Evolutionary conservation across 2,329 filamentous ascomycete genomes (phyloP).

Genomic region (Escovopsis sp.): DNA sequence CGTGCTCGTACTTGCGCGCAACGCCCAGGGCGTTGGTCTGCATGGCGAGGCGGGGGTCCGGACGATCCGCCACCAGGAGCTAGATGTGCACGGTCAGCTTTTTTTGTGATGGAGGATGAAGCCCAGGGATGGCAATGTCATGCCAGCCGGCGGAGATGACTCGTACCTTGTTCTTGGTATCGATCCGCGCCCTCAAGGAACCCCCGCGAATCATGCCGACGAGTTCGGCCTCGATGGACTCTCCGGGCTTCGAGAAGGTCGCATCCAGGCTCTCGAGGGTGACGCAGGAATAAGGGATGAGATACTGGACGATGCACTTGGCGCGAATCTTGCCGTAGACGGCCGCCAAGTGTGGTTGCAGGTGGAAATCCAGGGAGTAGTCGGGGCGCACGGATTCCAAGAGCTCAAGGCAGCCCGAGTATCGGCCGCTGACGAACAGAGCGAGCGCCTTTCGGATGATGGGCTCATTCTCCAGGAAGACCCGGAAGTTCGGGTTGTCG

Average conservation of each 20-base stretch:
- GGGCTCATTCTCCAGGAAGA: conserved; percentile 81
- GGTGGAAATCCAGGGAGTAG: conserved; percentile 79
- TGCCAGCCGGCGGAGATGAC: not conserved
- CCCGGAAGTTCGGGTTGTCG: conserved; percentile 67
- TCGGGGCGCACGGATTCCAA: conserved; percentile 70
- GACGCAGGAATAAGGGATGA: conserved; percentile 78
- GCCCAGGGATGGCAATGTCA: not conserved
- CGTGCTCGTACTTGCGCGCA: conserved; percentile 56
- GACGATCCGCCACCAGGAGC: conserved; percentile 58
- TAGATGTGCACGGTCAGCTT: conserved; percentile 15
- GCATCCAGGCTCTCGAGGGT: conserved; percentile 64
- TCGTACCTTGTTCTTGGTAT: conserved; percentile 59
- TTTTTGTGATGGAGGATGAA: not conserved
- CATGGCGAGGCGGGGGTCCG: conserved; percentile 51
- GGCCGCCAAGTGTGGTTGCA: conserved; percentile 55
- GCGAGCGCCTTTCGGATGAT: conserved; percentile 85
- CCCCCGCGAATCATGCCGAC: conserved; percentile 61
- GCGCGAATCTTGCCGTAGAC: conserved; percentile 65
- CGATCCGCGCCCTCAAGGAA: conserved; percentile 63
- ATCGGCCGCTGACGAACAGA: conserved; percentile 82
- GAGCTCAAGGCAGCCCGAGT: conserved; percentile 68
- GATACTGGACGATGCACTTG: conserved; percentile 89
- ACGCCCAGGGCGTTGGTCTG: conserved; percentile 55
- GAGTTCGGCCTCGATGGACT: conserved; percentile 59
- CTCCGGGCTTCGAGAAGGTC: conserved; percentile 53